Base-by-base conservation (phyloP, 129 eudicot genomes). In the Glebionis coronaria region DNA sequence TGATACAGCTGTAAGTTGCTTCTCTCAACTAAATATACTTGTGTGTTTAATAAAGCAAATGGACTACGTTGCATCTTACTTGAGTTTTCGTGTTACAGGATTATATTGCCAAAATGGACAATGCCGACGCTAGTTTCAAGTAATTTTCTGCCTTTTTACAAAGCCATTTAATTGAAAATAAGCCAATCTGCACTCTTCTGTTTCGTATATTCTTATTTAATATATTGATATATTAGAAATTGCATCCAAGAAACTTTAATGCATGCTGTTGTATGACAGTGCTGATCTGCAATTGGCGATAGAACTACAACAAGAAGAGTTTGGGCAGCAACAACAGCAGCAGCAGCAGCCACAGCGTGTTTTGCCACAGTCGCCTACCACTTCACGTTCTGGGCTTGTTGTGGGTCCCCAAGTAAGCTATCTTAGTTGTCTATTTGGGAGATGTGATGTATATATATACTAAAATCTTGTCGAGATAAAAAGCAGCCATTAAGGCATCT, bases 241-340 rank as follows among this genome's bases (percentile, higher is more conserved):
- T 18, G 60, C 40, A 28, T 46, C 21, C 3, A 47, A 55, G 23
- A 28, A 44, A 54, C 25, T 23, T 25, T 40, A 52, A 14, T 60
- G 18, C 68, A 9, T 63, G 40, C 49, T 74, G 38, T 47, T 81
- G 51, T 57, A 54, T 70, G 73, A 70, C 95, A 92, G 99, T 65
- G 84, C 95, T 63, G 97, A 93, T 86, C 56, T 80, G 82, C 90
- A 88, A 79, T 73, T 93, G 82, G 97, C 98, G 12, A 79, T 86
- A 42, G 92, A 91, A 72, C 95, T 93, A 61, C 93, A 93, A 68
- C 95, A 88, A 40, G 96, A 88, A 79, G 98, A 93, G 76, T 93
- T 82, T 73, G 96, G 86, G 53, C 87, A 87, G 27, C 85, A 74
- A 54, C 82, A 80, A 11, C 67, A 27, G 1, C 75, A 70, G 54